phyloP scores from a whole-genome alignment of 805 yeast genomes.

The Wickerhamomyces alni region DNA sequence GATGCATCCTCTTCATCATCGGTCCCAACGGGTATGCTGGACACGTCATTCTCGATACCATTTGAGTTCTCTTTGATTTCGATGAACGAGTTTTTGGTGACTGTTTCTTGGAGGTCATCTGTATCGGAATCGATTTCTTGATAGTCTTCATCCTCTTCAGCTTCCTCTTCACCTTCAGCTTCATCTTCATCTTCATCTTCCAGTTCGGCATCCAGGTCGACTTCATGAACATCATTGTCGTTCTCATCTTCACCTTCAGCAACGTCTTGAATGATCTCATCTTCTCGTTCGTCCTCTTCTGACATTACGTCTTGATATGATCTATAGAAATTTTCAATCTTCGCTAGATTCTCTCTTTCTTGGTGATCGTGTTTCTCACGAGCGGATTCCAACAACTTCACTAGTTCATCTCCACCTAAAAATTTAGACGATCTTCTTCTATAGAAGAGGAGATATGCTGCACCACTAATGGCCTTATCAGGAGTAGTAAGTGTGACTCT shows the following conservation, averaged over 20 bases:
- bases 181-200: constrained; percentile 2
- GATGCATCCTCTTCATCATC: constrained; percentile 19
- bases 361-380: constrained; percentile 26
- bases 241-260: constrained; percentile 4
- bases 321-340: constrained; percentile 22
- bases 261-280: constrained; percentile 1
- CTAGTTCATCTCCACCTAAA: constrained; percentile 45
- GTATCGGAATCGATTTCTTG: no score
- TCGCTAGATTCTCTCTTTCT: constrained; percentile 16
- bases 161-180: constrained; percentile 3
- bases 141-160: no score
- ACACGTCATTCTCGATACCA: not conserved
- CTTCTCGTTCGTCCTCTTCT: constrained; percentile 13
- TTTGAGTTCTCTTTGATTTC: not conserved
- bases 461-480: constrained; percentile 55
- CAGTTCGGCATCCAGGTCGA: constrained; percentile 14
- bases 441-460: constrained; percentile 86
- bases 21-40: constrained; percentile 19
- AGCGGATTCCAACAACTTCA: constrained; percentile 35
- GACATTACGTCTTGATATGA: constrained; percentile 19
- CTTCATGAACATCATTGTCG: no score
- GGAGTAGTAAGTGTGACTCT: constrained; percentile 60
- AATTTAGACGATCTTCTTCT: constrained; percentile 39
- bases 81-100: no score
- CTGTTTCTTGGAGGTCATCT: no score